Base-by-base conservation (phyloP, 352 stramenopile genomes). In the Detonula confervacea region DNA sequence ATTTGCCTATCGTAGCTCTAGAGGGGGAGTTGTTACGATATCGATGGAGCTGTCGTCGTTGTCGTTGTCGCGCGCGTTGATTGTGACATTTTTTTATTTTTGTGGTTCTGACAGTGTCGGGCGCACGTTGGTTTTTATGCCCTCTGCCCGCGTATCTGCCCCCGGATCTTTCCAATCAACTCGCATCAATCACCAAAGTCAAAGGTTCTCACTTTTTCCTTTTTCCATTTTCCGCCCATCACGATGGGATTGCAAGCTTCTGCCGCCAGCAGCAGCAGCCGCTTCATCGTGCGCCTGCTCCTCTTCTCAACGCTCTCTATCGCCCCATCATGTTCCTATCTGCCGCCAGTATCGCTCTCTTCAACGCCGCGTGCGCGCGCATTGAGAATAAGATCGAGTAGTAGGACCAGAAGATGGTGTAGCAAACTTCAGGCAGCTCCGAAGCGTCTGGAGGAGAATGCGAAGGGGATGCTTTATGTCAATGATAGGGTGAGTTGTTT, bases 401-500 rank as follows among this genome's bases (percentile, higher is more conserved):
- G 30, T 29, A 30, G 2, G 30, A 2, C n/a, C n/a, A n/a, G n/a
- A n/a, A n/a, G n/a, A n/a, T n/a, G n/a, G n/a, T n/a, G 35, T 27
- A 51, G 29, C 30, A 30, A 74, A 69, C 47, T 80, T 7, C 16
- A 60, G 14, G 71, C 79, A 54, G 72, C 68, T 61, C 83, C 83
- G 8, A 63, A 79, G 71, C 70, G 81, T 30, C 57, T 90, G 4
- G 42, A 79, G 24, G 81, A 89, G 54, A 92, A 92, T 77, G 76
- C 75, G 0, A 49, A 82, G 1, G 86, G 86, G 11, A 55, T 86
- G 4, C 30, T 92, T 0, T 92, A 90, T 54, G 83, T 92, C 2
- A 92, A 92, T 56, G 81, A 92, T 39, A 60, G 70, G 57, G 77
- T 84, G 51, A 64, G 77, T 65, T 30, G n/a, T n/a, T n/a, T n/a